Conservation (phyloP, 139 green algal species). For the Dunaliella sp. region DNA sequence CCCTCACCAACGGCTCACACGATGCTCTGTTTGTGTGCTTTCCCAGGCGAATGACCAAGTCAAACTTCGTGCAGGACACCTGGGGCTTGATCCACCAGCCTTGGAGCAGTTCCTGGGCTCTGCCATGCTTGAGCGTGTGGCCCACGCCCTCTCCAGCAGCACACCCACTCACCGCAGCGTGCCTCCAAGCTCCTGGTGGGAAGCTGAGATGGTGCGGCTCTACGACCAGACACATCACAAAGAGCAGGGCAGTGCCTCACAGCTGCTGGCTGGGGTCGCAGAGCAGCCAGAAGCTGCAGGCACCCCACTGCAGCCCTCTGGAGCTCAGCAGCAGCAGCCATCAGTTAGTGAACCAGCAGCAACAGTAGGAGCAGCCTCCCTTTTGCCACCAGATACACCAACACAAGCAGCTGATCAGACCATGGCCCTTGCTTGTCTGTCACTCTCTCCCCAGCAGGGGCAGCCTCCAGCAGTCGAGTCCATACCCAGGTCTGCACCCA, state of each 20-base stretch:
- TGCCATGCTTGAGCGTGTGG: not conserved
- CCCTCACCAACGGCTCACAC: too few species aligned
- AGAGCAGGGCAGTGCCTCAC: not conserved
- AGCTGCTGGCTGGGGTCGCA: not conserved
- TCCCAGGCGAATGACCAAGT: too few species aligned
- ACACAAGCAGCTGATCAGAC: not conserved
- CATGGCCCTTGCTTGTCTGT: not conserved
- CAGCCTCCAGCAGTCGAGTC: too few species aligned
- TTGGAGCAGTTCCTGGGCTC: not conserved
- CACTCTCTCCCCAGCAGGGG: not conserved
- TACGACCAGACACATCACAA: too few species aligned
- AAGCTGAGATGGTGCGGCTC: not conserved
- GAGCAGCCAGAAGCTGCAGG: not conserved
- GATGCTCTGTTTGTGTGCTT: too few species aligned
- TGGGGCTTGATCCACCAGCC: too few species aligned
- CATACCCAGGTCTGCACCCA: too few species aligned
- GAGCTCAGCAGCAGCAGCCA: not conserved
- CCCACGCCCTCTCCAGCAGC: not conserved
- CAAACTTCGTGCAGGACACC: too few species aligned
- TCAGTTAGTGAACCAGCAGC: too few species aligned
- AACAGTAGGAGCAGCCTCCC: not conserved
- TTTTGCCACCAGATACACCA: not conserved
- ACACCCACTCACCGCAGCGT: too few species aligned
- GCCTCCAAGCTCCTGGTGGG: not conserved
- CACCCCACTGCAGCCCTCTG: too few species aligned